A percentile compares a stretch with the other conserved stretches of the same genome.
Conservation (phyloP, 176 grass and related monocot species). For the Bromus sterilis region DNA sequence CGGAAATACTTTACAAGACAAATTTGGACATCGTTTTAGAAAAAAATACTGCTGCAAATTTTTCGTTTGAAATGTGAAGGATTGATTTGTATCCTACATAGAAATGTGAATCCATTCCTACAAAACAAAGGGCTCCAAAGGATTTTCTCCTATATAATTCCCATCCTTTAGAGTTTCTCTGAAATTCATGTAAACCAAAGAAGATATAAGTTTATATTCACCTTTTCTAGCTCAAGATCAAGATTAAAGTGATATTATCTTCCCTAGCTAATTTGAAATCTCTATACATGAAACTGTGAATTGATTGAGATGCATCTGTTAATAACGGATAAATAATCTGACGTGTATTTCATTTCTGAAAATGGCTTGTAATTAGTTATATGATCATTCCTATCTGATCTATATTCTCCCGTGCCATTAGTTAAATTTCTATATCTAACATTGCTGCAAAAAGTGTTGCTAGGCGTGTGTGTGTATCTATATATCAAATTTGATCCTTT, state of each 20-base stretch:
- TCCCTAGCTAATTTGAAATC: neutral
- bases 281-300: neutral
- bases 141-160: no score
- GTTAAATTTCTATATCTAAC: neutral
- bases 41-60: no score
- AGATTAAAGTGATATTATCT: neutral
- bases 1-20: neutral
- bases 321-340: neutral
- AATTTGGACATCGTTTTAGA: neutral
- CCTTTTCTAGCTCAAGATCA: no score
- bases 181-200: no score
- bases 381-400: neutral
- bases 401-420: neutral
- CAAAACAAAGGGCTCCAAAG: no score
- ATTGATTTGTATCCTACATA: no score
- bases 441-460: neutral
- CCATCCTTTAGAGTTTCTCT: no score
- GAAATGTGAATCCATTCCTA: no score
- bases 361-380: neutral
- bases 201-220: no score
- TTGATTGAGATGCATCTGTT: neutral
- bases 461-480: no score
- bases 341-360: neutral
- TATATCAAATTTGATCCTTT: conserved; percentile 16
- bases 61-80: no score